Evolutionary conservation across 768 basidiomycete genomes (phyloP), one percentile per base, ranked within the genome.

Genomic region (Kondoa subrosea): DNA sequence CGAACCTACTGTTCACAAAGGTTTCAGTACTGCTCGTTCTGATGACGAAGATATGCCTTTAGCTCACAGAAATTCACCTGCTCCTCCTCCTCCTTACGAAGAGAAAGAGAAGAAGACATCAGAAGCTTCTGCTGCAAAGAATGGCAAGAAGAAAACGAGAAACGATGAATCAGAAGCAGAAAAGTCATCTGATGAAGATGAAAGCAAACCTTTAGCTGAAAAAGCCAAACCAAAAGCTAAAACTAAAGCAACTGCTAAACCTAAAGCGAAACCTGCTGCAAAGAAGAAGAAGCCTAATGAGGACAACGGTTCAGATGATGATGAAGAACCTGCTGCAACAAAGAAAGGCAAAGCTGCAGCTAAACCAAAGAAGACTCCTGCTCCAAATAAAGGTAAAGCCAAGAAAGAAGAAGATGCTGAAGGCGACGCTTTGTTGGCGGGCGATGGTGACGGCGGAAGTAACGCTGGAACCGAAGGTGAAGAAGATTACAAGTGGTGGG

Each of bases 401-500:
- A 76, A 76, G 68, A 77, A 77, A 73, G 77, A 77, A 71, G 74
- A 73, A 57, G 69, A 71, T 32, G 75, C 70, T 4, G 72, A 72
- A 31, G 72, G 72, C 68, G 73, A 74, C 58, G 59, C 69, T 2
- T 57, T 66, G 66, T 57, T 32, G 32, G 67, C 40, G 17, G 71
- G 34, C 1, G 76, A 79, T 80, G 72, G 72, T 65, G 70, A 83
- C 84, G 74, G 80, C 16, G 71, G 72, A 50, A 71, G 65, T 61
- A 68, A 67, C 62, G 71, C 83, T 70, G 79, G 74, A 32, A 75
- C 75, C 64, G 82, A 79, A 71, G 76, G 84, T 80, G 76, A 80
- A 80, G 73, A 74, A 68, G 71, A 83, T 84, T 73, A 81, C 64
- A 71, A 71, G 66, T 73, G 72, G 89, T 95, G 91, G 93, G 87